Evolutionary conservation across 805 yeast genomes (phyloP).

Genomic region (Cyberlindnera mississippiensis): DNA sequence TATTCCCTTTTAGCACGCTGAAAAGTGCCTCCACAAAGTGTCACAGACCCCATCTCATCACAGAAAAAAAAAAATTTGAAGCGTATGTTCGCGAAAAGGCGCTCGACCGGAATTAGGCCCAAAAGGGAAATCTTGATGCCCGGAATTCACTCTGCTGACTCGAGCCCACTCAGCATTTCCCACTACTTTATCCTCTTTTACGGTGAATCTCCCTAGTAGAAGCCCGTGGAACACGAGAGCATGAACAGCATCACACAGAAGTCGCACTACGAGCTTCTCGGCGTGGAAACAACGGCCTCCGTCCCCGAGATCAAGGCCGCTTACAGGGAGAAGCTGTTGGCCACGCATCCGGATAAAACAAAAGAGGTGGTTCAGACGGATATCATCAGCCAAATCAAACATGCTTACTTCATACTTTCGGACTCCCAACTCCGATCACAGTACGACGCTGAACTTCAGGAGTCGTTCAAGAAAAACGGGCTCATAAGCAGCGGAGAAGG

Average conservation of each 20-base stretch:
- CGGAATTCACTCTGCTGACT: background rate
- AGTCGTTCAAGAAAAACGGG: slow-evolving; percentile 31
- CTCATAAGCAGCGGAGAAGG: slow-evolving; percentile 53
- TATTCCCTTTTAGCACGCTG: slow-evolving; percentile 7
- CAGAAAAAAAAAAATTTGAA: background rate
- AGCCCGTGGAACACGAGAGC: background rate
- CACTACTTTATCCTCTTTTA: background rate
- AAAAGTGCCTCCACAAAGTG: background rate
- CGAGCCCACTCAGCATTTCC: too few relatives aligned
- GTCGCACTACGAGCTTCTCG: slow-evolving; percentile 58
- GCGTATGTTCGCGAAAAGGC: background rate
- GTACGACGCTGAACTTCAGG: slow-evolving; percentile 50
- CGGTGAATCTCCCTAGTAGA: background rate
- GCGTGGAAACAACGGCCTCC: slow-evolving; percentile 38
- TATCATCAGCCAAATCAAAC: slow-evolving; percentile 45
- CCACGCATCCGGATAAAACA: slow-evolving; percentile 77
- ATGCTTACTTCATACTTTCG: slow-evolving; percentile 59
- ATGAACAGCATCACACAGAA: slow-evolving; percentile 15
- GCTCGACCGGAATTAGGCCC: too few relatives aligned
- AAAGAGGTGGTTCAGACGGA: slow-evolving; percentile 14
- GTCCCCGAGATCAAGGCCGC: slow-evolving; percentile 51
- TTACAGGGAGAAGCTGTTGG: slow-evolving; percentile 56
- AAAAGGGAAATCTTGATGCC: too few relatives aligned
- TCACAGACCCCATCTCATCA: background rate
- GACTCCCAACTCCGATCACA: slow-evolving; percentile 36